Conservation (phyloP, 257 asterid genomes). For the Petunia axillaris region DNA sequence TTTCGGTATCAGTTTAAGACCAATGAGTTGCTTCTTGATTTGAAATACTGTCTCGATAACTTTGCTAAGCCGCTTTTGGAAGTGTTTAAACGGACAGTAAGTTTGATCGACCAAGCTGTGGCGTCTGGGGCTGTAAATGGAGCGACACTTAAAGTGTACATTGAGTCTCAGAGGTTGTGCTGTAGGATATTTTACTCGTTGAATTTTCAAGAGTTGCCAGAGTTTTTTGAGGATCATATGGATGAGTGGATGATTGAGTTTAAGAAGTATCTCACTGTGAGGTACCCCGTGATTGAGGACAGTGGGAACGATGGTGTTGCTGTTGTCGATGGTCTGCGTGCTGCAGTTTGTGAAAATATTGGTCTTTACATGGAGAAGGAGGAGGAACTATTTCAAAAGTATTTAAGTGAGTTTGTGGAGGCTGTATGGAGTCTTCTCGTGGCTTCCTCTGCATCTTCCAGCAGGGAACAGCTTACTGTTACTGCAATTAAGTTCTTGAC, state of each 20-base stretch:
- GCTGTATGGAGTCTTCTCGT: conserved; percentile 87
- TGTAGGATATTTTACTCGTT: conserved; percentile 83
- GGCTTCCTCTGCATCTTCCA: conserved; percentile 61
- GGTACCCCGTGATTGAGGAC: conserved; percentile 67
- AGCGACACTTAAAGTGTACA: conserved; percentile 51
- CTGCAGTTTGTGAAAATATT: conserved; percentile 91
- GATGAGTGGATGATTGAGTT: conserved; percentile 92
- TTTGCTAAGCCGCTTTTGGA: conserved; percentile 74
- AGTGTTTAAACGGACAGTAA: conserved; percentile 67
- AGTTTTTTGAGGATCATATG: conserved; percentile 91
- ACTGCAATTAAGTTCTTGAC: conserved; percentile 88
- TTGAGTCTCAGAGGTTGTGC: conserved; percentile 87
- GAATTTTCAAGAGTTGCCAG: conserved; percentile 75
- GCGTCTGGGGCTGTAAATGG: conserved; percentile 53
- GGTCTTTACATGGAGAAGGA: conserved; percentile 84
- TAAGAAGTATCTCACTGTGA: conserved; percentile 66
- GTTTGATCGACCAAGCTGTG: conserved; percentile 52
- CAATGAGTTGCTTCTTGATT: conserved; percentile 70
- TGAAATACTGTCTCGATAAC: conserved; percentile 82
- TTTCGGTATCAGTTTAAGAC: conserved; percentile 73
- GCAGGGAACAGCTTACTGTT: conserved; percentile 81
- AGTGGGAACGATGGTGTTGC: conserved; percentile 72
- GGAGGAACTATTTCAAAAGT: conserved; percentile 69
- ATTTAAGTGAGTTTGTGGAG: conserved; percentile 79
- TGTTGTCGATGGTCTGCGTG: conserved; percentile 76